A percentile compares a stretch with the other conserved stretches of the same genome.
Evolutionary conservation across 176 grass and related monocot species (phyloP).

Genomic region (Luzula sylvatica): DNA sequence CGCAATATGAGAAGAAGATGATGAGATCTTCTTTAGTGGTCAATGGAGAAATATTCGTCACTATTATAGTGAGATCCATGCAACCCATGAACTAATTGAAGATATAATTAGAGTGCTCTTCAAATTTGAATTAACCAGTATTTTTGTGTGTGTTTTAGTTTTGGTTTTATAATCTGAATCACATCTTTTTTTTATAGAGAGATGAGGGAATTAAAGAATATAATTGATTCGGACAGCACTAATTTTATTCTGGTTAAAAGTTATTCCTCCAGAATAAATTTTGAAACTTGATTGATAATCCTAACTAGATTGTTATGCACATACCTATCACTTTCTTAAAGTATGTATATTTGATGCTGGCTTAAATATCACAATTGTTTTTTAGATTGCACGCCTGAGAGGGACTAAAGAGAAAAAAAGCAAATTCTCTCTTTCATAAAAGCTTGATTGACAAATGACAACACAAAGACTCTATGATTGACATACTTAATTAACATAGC

Average conservation of each 20-base stretch:
- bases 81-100: constrained; percentile 11
- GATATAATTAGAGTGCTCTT: not conserved
- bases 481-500: too few species aligned
- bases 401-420: too few species aligned
- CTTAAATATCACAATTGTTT: too few species aligned
- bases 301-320: too few species aligned
- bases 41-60: constrained; percentile 24
- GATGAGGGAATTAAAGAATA: constrained; percentile 11
- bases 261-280: not conserved
- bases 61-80: constrained; percentile 23
- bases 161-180: not conserved
- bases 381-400: too few species aligned
- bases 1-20: constrained; percentile 28
- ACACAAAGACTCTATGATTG: too few species aligned
- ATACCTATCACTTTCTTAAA: too few species aligned
- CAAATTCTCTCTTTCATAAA: too few species aligned
- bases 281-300: not conserved
- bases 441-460: too few species aligned
- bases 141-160: not conserved
- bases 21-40: constrained; percentile 26
- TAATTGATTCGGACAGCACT: not conserved
- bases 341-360: too few species aligned
- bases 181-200: constrained; percentile 3
- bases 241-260: not conserved
- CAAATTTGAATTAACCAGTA: too few species aligned